Base-by-base conservation (phyloP, 139 green algal genomes). In the Zygnema circumcarinatum region DNA sequence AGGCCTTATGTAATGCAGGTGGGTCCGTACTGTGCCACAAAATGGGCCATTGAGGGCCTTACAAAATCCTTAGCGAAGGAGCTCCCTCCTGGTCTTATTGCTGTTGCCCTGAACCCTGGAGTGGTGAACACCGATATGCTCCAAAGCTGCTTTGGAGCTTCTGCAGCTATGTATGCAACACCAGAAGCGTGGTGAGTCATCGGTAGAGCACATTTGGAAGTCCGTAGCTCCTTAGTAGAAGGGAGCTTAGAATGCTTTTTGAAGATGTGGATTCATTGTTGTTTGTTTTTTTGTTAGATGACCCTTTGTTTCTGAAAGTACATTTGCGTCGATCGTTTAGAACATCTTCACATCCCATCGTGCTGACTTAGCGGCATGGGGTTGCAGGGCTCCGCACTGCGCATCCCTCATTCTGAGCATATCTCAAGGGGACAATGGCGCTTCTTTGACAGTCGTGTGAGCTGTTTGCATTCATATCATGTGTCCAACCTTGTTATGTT, bases 71-170 rank as follows among this genome's bases (percentile, higher is more conserved):
- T 88, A 53, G 83, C 83, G 2, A 67, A 47, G 2, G 83, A 88
- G 83, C 72, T 88, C 36, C 83, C 83, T 11, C 29, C 38, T 84
- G 83, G 83, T 21, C 32, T 67, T 35, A 32, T 73, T 35, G 72
- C 38, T 11, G 83, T 88, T 54, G 83, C 83, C 36, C 69, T 88
- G 35, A 88, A 88, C 74, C 83, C 83, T 22, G 83, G 83, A 39
- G 73, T 88, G 22, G 81, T 88, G 36, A 84, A 88, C 73, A 88
- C 83, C 21, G 83, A 68, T 76, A 88, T 88, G 83, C 69, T 88
- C 22, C 72, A 84, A 29, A 80, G 56, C 1, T 88, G 83, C 72
- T 88, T 88, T 69, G 83, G 83, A 21, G n/a, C 83, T 38, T 76
- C 83, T 22, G 83, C 83, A 52, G 40, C 83, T 25, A 84, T 88